Percentiles rank a stretch among this genome's conserved stretches.
Evolutionary conservation across 2,329 filamentous ascomycete genomes (phyloP).

Genomic region (Pseudogymnoascus destructans): DNA sequence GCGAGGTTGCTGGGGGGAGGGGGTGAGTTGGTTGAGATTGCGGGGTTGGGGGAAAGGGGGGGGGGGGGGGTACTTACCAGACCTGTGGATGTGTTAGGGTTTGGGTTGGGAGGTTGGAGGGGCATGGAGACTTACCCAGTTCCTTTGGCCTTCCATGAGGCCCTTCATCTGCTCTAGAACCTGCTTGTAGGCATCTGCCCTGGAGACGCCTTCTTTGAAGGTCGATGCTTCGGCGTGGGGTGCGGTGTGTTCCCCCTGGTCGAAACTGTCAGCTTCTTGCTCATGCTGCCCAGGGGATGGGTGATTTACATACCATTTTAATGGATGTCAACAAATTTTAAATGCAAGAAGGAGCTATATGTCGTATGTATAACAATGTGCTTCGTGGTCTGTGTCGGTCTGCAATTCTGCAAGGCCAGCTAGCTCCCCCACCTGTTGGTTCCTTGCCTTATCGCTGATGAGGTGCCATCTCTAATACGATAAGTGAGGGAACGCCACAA

Average conservation of each 20-base stretch:
- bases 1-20: slow-evolving; percentile 50
- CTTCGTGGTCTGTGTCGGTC: background rate
- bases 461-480: background rate
- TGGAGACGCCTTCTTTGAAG: slow-evolving; percentile 53
- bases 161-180: slow-evolving; percentile 57
- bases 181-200: slow-evolving; percentile 61
- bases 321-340: background rate
- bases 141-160: slow-evolving; percentile 59
- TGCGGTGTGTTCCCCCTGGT: background rate
- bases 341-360: background rate
- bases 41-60: background rate
- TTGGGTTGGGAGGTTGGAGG: background rate
- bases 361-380: background rate
- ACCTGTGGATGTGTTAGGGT: slow-evolving; percentile 25
- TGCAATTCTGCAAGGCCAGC: background rate
- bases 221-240: slow-evolving; percentile 64
- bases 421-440: background rate
- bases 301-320: background rate
- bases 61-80: slow-evolving; percentile 26
- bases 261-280: background rate
- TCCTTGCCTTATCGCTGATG: background rate
- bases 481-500: background rate
- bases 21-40: background rate
- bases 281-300: background rate
- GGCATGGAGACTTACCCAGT: slow-evolving; percentile 49